phyloP scores from a whole-genome alignment of 768 basidiomycete species.

The Agaricus sinodeliciosus region DNA sequence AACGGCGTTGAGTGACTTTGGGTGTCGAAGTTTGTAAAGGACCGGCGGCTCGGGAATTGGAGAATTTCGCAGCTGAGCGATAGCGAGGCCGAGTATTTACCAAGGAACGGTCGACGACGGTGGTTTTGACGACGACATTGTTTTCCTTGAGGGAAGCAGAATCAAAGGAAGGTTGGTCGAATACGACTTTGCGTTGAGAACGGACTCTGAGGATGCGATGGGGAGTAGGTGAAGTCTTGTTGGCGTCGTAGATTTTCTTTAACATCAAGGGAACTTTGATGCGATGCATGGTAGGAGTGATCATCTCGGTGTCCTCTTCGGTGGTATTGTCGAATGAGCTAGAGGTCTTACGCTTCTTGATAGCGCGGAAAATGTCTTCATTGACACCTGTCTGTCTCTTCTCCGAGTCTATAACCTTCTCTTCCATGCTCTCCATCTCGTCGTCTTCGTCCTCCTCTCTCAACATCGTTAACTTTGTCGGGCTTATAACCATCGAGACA shows the following conservation, averaged over 20 bases:
- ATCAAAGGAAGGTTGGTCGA: background rate
- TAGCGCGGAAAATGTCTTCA: constrained; percentile 14
- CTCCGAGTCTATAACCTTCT: constrained; percentile 10
- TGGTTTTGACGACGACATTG: background rate
- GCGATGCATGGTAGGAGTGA: constrained; percentile 16
- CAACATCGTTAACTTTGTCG: constrained; percentile 17
- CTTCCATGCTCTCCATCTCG: background rate
- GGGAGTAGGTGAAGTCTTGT: constrained; percentile 10
- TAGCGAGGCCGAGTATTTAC: constrained; percentile 2
- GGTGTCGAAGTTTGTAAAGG: constrained; percentile 3
- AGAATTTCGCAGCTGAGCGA: background rate
- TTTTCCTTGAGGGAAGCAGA: background rate
- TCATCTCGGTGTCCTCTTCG: constrained; percentile 11
- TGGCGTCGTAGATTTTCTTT: constrained; percentile 1
- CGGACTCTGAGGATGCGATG: constrained; percentile 15
- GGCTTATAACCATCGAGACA: constrained; percentile 17
- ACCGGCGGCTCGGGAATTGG: background rate
- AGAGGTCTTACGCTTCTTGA: constrained; percentile 18
- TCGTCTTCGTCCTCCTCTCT: constrained; percentile 24
- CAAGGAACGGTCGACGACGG: constrained; percentile 6
- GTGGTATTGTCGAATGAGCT: background rate
- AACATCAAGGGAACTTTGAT: constrained; percentile 10
- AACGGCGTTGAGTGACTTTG: background rate
- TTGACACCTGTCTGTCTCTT: constrained; percentile 14
- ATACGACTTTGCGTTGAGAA: background rate